Percentiles rank a stretch among this genome's conserved stretches.
Conservation (phyloP, 164 flowering plant species). For the Brasenia schreberi region DNA sequence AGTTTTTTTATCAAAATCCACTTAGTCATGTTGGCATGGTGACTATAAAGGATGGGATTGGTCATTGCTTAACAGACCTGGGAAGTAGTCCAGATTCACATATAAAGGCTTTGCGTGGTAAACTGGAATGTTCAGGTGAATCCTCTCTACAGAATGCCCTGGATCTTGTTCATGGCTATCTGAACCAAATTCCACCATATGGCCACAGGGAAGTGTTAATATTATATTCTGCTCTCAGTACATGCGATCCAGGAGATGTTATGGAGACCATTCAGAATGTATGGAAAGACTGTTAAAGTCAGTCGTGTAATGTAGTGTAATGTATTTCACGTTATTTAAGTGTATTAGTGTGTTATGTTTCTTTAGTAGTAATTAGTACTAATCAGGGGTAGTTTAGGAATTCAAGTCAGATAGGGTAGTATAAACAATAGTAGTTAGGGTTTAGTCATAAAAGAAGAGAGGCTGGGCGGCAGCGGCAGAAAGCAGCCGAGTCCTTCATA, state of each 20-base stretch:
- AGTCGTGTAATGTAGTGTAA: too few relatives aligned
- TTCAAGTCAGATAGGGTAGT: too few relatives aligned
- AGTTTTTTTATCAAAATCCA: constrained; percentile 96
- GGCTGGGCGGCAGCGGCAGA: too few relatives aligned
- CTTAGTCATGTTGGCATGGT: constrained; percentile 78
- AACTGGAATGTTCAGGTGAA: constrained; percentile 83
- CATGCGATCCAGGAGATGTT: constrained; percentile 92
- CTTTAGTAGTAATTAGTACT: too few relatives aligned
- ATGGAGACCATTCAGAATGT: constrained; percentile 69
- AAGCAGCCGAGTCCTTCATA: too few relatives aligned
- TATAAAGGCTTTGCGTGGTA: constrained; percentile 63
- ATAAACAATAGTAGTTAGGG: too few relatives aligned
- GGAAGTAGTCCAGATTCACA: constrained; percentile 98
- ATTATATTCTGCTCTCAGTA: constrained; percentile 82
- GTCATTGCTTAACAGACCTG: constrained; percentile 76
- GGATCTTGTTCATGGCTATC: constrained; percentile 66
- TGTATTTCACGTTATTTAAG: too few relatives aligned
- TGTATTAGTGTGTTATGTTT: too few relatives aligned
- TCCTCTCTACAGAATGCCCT: constrained; percentile 85
- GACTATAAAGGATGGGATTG: constrained; percentile 77
- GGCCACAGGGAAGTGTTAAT: constrained; percentile 90
- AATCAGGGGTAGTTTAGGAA: too few relatives aligned
- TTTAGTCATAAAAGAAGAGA: too few relatives aligned
- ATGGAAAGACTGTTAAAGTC: constrained; percentile 26
- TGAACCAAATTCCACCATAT: constrained; percentile 78